Conservation (phyloP, 805 yeast species). For the Starmerella bombi region DNA sequence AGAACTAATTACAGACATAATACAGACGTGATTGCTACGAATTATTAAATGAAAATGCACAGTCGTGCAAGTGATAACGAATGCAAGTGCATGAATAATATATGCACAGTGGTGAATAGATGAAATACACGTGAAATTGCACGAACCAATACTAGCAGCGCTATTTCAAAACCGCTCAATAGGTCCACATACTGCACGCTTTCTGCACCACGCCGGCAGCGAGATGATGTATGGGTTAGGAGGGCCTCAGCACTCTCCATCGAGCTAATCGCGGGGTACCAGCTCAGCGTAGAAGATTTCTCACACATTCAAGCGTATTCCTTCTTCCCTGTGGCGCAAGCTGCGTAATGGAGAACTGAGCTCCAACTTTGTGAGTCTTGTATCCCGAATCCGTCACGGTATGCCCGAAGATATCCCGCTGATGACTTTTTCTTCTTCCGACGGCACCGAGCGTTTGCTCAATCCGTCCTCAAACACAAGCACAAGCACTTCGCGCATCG, state of each 20-base stretch:
- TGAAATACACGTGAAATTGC: too few relatives aligned
- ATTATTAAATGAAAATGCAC: too few relatives aligned
- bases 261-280: not conserved
- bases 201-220: too few relatives aligned
- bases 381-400: constrained; percentile 2
- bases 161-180: too few relatives aligned
- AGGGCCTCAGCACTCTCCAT: not conserved
- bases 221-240: not conserved
- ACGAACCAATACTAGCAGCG: too few relatives aligned
- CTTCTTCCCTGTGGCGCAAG: constrained; percentile 13
- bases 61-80: too few relatives aligned
- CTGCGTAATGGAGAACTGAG: constrained; percentile 15
- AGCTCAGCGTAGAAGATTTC: not conserved
- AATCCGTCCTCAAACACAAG: not conserved
- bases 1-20: too few relatives aligned
- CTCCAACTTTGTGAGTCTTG: not conserved
- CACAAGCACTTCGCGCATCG: constrained; percentile 7
- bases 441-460: not conserved
- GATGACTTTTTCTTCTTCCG: constrained; percentile 6
- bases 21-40: too few relatives aligned
- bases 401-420: constrained; percentile 16
- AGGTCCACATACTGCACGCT: too few relatives aligned
- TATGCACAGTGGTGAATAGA: too few relatives aligned
- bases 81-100: too few relatives aligned
- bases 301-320: constrained; percentile 10